A percentile compares a stretch with the other conserved stretches of the same genome.
phyloP scores from a whole-genome alignment of 345 rosid species.

The Populus tremula region DNA sequence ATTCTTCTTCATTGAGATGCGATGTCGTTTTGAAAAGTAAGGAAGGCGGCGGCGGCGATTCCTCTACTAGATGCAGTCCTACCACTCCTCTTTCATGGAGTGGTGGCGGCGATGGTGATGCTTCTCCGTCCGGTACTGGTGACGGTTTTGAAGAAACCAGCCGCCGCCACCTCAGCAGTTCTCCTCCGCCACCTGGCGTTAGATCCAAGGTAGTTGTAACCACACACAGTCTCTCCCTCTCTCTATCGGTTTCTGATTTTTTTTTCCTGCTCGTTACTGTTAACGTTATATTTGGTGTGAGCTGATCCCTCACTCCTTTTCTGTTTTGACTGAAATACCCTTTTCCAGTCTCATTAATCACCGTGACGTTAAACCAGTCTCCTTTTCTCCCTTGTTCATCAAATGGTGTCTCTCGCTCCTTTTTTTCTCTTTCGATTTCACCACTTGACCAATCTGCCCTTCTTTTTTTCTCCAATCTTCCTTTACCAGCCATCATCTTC shows the following conservation, averaged over 20 bases:
- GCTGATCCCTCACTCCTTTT: conserved; percentile 21
- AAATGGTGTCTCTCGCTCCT: background rate
- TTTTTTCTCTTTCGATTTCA: too few species aligned
- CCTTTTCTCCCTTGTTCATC: background rate
- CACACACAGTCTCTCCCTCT: background rate
- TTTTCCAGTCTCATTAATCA: too few species aligned
- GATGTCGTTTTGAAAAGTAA: conserved; percentile 13
- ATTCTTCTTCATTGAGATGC: conserved; percentile 12
- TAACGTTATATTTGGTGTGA: background rate
- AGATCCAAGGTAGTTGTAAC: conserved; percentile 61
- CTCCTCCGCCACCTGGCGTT: conserved; percentile 43
- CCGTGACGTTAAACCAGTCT: too few species aligned
- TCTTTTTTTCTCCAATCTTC: too few species aligned
- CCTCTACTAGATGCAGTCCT: conserved; percentile 33
- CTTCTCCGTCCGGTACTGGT: conserved; percentile 57
- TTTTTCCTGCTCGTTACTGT: background rate
- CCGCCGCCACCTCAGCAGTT: conserved; percentile 23
- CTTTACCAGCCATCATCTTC: too few species aligned
- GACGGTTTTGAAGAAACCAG: conserved; percentile 65
- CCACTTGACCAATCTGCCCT: too few species aligned
- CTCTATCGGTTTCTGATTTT: background rate
- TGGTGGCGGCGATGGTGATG: conserved; percentile 23
- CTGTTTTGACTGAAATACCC: background rate
- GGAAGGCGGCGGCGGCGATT: conserved; percentile 8
- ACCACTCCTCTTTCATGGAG: conserved; percentile 40